Base-by-base conservation (phyloP, 140 eudicot genomes). In the Bidens hawaiensis region DNA sequence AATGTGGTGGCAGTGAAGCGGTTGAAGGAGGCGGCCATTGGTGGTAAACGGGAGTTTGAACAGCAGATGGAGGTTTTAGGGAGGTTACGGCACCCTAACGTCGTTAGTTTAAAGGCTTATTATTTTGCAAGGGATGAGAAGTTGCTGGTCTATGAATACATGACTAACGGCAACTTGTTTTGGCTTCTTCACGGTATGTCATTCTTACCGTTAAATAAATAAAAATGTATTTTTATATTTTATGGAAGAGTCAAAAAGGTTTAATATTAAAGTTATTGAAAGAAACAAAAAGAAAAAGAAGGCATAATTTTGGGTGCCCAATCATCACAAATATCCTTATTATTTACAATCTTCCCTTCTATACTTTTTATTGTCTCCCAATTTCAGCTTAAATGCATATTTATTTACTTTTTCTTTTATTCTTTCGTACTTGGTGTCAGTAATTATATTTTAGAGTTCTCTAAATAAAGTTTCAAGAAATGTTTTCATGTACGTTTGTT, bases 141-240 rank as follows among this genome's bases (percentile, higher is more conserved):
- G 52, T 70, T 88, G 82, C 18, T 93, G 79, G 95, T 93, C 13
- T 79, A 71, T 60, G 99, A 93, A 22, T 93, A 72, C 84, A 78
- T 93, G 96, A 76, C 83, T 75, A 87, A 85, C 78, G 96, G 93
- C 5, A 93, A 79, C 83, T 75, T 93, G 83, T 88, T 76, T 64
- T 87, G 95, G 95, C 95, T 93, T 17, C 96, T 93, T 74, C 99
- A 93, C 64, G 99, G 99, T 93, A 78, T 19, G 79, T 36, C 19
- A 15, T 31, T 54, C 41, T 54, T 43, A 9, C 64, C 76, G 48
- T 62, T 71, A 50, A 46, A 26, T n/a, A n/a, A n/a, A n/a, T n/a
- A n/a, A n/a, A n/a, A n/a, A n/a, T n/a, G n/a, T n/a, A n/a, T n/a
- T n/a, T n/a, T n/a, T n/a, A n/a, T n/a, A n/a, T n/a, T n/a, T n/a